Evolutionary conservation across 129 eudicot genomes (phyloP), one percentile per base, ranked within the genome.

Genomic region (Tagetes patula): DNA sequence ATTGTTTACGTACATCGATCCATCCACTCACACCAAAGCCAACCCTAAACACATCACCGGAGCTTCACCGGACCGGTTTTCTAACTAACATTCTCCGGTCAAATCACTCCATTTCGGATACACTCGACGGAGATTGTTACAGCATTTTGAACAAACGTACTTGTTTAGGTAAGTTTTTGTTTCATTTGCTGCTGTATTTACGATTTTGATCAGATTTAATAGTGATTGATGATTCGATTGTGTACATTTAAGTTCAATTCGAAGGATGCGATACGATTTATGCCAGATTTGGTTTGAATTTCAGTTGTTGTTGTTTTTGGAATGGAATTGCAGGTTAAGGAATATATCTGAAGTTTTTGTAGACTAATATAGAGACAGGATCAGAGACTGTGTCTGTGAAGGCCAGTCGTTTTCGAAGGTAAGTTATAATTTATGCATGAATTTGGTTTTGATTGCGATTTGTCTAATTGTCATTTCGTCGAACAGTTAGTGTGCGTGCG

Each of bases 331-430:
- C 27, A 34, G 43, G 61, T 5, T 52, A 63, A 74, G 63, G 63
- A 74, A 62, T 74, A 62, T 73, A 14, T 72, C 68, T 59, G 69
- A 72, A 14, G 2, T n/a, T 43, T 72, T 62, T 74, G 58, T 55
- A 32, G 42, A n/a, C 5, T 36, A 43, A 65, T 50, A 73, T 54
- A 55, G 65, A 69, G 84, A 72, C 77, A 41, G 31, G n/a, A 78
- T 45, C 63, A 78, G 71, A 56, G 33, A 59, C 67, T 33, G 67
- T 33, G 27, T 33, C 71, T 39, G 82, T 63, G 41, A 73, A 72
- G 80, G 86, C 65, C 58, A 42, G 83, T 74, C 86, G 86, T 74
- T 78, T 50, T 82, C 85, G 81, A 70, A 78, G 65, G 74, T 75
- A 74, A 52, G 6, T 73, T 61, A 48, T 77, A 74, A 52, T 10